phyloP scores from a whole-genome alignment of 495 filamentous ascomycete genomes.

The Cercophora samala region DNA sequence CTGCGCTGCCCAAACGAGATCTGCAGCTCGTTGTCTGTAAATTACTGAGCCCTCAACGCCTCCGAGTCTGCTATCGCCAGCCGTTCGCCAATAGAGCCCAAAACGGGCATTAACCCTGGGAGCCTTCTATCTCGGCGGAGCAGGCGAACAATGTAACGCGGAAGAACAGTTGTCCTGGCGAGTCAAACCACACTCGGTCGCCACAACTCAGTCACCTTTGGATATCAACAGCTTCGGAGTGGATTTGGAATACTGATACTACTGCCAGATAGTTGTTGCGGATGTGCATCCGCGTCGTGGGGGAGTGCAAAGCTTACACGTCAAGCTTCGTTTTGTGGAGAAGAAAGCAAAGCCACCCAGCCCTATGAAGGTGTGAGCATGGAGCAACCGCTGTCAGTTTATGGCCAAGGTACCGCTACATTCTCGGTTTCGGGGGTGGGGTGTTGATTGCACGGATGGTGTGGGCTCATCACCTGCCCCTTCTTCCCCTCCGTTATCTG shows the following conservation, averaged over 20 bases:
- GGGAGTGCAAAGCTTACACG: background rate
- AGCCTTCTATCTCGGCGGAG: background rate
- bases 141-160: background rate
- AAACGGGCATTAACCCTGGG: background rate
- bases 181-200: constrained; percentile 1
- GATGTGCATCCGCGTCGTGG: constrained; percentile 8
- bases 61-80: background rate
- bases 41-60: constrained; percentile 12
- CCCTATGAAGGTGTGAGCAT: constrained; percentile 15
- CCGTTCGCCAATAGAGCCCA: constrained; percentile 4
- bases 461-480: background rate
- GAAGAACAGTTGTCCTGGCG: background rate
- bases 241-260: background rate
- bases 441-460: background rate
- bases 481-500: background rate
- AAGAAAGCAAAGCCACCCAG: constrained; percentile 15
- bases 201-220: background rate
- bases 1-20: background rate
- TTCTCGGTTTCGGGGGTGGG: background rate
- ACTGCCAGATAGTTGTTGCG: background rate
- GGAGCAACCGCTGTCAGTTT: background rate
- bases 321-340: constrained; percentile 11
- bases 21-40: background rate
- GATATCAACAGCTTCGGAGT: background rate
- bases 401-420: background rate